A percentile compares a stretch with the other conserved stretches of the same genome.
These are phyloP conservation scores for Talaromyces sp. DNA, from an alignment of 2,329 filamentous ascomycete species.

Conservation along the genomic window DNA sequence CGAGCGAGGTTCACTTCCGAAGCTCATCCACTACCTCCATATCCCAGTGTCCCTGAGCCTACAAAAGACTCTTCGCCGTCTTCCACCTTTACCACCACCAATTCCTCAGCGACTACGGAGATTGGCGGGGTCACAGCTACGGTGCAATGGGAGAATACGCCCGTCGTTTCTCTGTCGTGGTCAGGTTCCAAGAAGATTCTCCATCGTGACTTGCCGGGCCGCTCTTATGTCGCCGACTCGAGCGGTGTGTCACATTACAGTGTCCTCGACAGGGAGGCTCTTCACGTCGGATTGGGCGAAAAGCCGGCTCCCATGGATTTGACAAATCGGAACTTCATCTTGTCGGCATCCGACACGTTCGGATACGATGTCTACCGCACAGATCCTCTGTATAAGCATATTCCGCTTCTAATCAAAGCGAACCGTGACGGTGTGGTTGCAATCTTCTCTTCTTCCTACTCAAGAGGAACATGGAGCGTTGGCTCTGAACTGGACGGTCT, in stretches of 20 bases:
- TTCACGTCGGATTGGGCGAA: conserved; percentile 67
- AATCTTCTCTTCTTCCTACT: conserved; percentile 63
- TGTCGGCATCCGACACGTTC: conserved; percentile 67
- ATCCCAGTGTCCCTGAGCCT: conserved; percentile 54
- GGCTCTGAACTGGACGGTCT: conserved; percentile 70
- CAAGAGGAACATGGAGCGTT: conserved; percentile 59
- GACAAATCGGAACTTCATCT: conserved; percentile 58
- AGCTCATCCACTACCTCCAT: conserved; percentile 59
- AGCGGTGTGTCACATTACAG: conserved; percentile 62
- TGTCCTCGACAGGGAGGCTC: conserved; percentile 54
- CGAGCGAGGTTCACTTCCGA: conserved; percentile 61
- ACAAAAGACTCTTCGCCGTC: conserved; percentile 32
- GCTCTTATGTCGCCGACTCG: conserved; percentile 61
- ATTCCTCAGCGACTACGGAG: conserved; percentile 40
- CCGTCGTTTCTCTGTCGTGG: conserved; percentile 55
- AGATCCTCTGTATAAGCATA: conserved; percentile 71
- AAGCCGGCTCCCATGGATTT: conserved; percentile 70
- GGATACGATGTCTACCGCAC: conserved; percentile 67
- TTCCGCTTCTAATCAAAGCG: conserved; percentile 65
- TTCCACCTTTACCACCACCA: conserved; percentile 23
- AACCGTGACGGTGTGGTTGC: conserved; percentile 60
- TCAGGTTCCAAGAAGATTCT: conserved; percentile 49
- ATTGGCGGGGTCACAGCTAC: conserved; percentile 49
- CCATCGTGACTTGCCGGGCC: conserved; percentile 58
- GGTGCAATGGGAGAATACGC: conserved; percentile 56